Evolutionary conservation across 2,329 filamentous ascomycete genomes (phyloP).

Genomic region (Botrytis squamosa): DNA sequence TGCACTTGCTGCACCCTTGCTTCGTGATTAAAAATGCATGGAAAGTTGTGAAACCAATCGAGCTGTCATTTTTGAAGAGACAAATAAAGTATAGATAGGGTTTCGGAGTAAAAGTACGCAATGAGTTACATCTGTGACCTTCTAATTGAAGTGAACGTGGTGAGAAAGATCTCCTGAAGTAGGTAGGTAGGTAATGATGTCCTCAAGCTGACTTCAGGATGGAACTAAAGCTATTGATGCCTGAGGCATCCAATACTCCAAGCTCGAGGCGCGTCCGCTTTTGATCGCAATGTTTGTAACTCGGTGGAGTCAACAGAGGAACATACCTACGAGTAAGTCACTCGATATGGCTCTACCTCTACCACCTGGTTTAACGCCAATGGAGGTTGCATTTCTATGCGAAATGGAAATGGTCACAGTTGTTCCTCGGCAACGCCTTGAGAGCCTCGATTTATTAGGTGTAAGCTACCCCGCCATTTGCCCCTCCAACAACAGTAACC

Average conservation of each 20-base stretch:
- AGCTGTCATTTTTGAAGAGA: not conserved
- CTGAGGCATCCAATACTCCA: not conserved
- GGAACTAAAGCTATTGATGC: not conserved
- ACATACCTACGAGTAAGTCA: not conserved
- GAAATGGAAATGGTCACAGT: conserved; percentile 97
- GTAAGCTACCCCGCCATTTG: conserved; percentile 54
- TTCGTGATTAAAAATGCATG: not conserved
- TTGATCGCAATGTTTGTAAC: not conserved
- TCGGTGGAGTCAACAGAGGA: not conserved
- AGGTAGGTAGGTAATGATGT: no score
- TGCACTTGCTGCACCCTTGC: not conserved
- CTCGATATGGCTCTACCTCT: conserved; percentile 39
- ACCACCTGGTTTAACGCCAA: conserved; percentile 64
- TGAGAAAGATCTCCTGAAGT: not conserved
- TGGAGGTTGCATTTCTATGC: conserved; percentile 90
- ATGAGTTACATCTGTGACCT: not conserved
- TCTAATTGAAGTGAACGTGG: not conserved
- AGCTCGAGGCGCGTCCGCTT: not conserved
- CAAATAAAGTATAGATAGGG: not conserved
- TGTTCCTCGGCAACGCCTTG: conserved; percentile 85
- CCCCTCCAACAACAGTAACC: conserved; percentile 21
- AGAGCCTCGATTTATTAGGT: conserved; percentile 78
- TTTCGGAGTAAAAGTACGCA: no score
- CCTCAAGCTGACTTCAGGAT: not conserved
- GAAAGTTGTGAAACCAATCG: not conserved